Base-by-base conservation (phyloP, 75 land plant genomes). In the Cupressus sempervirens region DNA sequence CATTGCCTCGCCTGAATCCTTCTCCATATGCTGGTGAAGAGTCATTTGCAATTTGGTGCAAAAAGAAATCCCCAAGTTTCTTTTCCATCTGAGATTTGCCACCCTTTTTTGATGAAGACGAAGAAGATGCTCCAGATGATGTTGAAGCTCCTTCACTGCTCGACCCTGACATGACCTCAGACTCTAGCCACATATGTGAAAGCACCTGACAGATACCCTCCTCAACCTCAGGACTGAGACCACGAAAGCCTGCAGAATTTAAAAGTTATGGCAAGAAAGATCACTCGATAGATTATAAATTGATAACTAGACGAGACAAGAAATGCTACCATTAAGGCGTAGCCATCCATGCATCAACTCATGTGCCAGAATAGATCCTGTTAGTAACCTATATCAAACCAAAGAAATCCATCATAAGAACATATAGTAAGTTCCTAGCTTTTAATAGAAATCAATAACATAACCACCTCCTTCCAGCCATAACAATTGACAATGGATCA, bases 311-410 rank as follows among this genome's bases (percentile, higher is more conserved):
- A 84, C 35, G 6, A 20, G 16, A 0, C 5, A 52, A 53, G 9
- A 20, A n/a, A 34, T 86, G 16, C 80, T 88, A 97, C 99, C 99
- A 86, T 91, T 90, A 3, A 97, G 90, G 29, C 99, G 99, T 10
- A 97, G 87, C 97, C 98, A 97, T 30, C 94, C 99, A 85, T 97
- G 99, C 99, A 97, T 97, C 88, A 95, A 88, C 86, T 97, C 99
- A 88, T 97, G 99, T 15, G 99, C 98, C 23, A 97, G 88, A 81
- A 97, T 94, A 15, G 98, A 94, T 8, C 99, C 99, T n/a, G 99
- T 97, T 29, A 97, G 87, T 83, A 97, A 85, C 84, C 99, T 97
- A 89, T 76, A 83, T 81, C 46, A 50, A 43, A 45, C 15, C 81
- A 79, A 79, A 79, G 30, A 79, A n/a, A 48, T n/a, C 29, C 50